These are phyloP conservation scores for Podospora conica DNA, from an alignment of 495 filamentous ascomycete species.

Conservation along the genomic window DNA sequence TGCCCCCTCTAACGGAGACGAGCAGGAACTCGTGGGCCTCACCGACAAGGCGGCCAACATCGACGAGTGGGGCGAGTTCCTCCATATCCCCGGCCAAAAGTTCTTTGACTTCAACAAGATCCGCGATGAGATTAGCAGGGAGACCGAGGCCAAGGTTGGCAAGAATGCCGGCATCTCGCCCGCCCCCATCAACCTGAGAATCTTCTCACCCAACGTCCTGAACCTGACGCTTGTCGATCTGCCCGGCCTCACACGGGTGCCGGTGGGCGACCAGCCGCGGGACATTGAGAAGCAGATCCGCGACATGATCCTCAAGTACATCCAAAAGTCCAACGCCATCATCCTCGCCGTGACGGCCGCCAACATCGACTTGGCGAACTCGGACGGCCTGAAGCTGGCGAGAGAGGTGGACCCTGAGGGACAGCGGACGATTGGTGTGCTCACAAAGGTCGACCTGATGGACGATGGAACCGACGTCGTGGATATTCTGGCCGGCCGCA, in stretches of 20 bases:
- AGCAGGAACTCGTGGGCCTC: constrained; percentile 57
- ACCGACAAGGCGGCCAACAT: constrained; percentile 77
- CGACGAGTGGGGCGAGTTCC: constrained; percentile 98
- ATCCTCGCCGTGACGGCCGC: constrained; percentile 94
- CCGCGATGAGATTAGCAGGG: constrained; percentile 92
- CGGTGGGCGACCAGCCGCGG: constrained; percentile 95
- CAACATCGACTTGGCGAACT: constrained; percentile 97
- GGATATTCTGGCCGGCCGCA: constrained; percentile 95
- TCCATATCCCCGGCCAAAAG: constrained; percentile 97
- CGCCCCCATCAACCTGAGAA: constrained; percentile 90
- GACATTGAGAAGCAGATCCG: constrained; percentile 97
- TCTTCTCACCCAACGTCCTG: constrained; percentile 97
- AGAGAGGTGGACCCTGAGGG: constrained; percentile 97
- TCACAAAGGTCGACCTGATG: constrained; percentile 99
- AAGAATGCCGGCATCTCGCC: constrained; percentile 95
- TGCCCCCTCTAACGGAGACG: constrained; percentile 67
- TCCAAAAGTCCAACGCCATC: constrained; percentile 96
- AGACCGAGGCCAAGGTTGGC: constrained; percentile 95
- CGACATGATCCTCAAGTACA: constrained; percentile 99
- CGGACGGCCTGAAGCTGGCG: constrained; percentile 93
- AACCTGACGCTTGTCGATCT: constrained; percentile 97
- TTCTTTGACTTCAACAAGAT: constrained; percentile 99
- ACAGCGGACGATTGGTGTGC: constrained; percentile 95
- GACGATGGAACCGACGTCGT: constrained; percentile 99
- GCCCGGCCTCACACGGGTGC: constrained; percentile 95